phyloP scores from a whole-genome alignment of 2,329 filamentous ascomycete genomes.

The Sarocladium kiliense region DNA sequence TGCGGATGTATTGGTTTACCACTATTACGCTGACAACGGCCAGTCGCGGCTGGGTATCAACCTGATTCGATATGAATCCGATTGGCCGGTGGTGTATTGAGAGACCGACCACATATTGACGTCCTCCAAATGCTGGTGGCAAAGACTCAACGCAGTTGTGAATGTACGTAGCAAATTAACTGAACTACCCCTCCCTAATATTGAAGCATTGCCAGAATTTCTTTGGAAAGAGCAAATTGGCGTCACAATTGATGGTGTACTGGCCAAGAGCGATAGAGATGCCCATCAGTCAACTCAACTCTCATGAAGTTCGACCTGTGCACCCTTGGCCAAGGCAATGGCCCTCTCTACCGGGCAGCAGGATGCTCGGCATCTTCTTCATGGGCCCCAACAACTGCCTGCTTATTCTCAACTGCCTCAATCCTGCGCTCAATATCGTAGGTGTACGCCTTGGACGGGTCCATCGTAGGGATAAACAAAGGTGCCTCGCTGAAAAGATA shows the following conservation, averaged over 20 bases:
- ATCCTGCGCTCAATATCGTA: constrained; percentile 54
- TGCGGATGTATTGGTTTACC: constrained; percentile 25
- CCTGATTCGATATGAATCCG: constrained; percentile 22
- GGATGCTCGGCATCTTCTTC: not conserved
- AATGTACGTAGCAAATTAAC: too few species aligned
- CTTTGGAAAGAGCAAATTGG: too few species aligned
- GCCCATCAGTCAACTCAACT: too few species aligned
- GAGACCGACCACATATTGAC: too few species aligned
- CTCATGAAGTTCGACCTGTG: too few species aligned
- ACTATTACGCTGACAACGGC: constrained; percentile 22
- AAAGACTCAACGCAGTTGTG: too few species aligned
- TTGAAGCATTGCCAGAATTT: too few species aligned
- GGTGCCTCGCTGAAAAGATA: constrained; percentile 60
- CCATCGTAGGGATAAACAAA: constrained; percentile 54
- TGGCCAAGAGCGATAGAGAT: too few species aligned
- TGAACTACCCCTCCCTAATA: too few species aligned
- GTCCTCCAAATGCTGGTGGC: too few species aligned
- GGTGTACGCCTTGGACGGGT: constrained; percentile 31
- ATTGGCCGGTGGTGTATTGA: constrained; percentile 25
- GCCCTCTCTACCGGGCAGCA: not conserved
- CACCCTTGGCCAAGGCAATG: too few species aligned
- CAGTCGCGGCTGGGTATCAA: constrained; percentile 23
- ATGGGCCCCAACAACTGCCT: not conserved
- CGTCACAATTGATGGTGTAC: too few species aligned
- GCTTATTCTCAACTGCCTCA: constrained; percentile 51